A percentile compares a stretch with the other conserved stretches of the same genome.
Conservation (phyloP, 1,284 basidiomycete genomes). For the Moesziomyces sp. region DNA sequence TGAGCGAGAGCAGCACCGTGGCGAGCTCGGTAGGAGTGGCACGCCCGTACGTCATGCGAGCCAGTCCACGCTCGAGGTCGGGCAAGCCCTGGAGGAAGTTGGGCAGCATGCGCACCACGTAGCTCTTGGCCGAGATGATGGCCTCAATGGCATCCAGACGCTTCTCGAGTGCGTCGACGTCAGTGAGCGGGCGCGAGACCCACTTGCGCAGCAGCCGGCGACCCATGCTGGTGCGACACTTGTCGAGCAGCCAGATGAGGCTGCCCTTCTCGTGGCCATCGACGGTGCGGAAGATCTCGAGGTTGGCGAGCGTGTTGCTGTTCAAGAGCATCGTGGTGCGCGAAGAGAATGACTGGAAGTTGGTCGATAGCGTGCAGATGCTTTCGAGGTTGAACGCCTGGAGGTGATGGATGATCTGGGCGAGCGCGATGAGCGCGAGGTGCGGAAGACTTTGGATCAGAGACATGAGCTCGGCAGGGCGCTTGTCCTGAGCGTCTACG, state of each 20-base stretch:
- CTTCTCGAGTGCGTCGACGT: conserved; percentile 75
- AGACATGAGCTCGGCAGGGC: conserved; percentile 14
- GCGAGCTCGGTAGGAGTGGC: conserved; percentile 84
- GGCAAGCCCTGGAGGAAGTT: conserved; percentile 74
- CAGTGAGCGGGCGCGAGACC: conserved; percentile 85
- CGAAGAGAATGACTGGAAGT: conserved; percentile 76
- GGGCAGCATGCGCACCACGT: conserved; percentile 75
- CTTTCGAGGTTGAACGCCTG: conserved; percentile 76
- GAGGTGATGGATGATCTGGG: conserved; percentile 81
- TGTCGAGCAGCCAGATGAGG: conserved; percentile 85
- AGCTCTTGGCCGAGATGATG: conserved; percentile 72
- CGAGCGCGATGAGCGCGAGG: conserved; percentile 78
- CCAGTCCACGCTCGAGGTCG: conserved; percentile 88
- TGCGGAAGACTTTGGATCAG: conserved; percentile 61
- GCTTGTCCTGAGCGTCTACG: conserved; percentile 15
- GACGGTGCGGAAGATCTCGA: conserved; percentile 70
- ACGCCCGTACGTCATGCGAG: conserved; percentile 87
- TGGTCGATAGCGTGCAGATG: conserved; percentile 66
- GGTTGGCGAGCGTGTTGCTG: conserved; percentile 85
- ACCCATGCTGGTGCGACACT: conserved; percentile 85
- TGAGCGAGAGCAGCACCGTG: conserved; percentile 79
- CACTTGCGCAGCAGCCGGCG: conserved; percentile 83
- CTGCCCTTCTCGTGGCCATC: conserved; percentile 81
- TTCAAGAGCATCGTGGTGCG: conserved; percentile 87
- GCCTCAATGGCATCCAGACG: conserved; percentile 87